A percentile compares a stretch with the other conserved stretches of the same genome.
Evolutionary conservation across 2,329 filamentous ascomycete genomes (phyloP).

Genomic region (Aspergillus ruber): DNA sequence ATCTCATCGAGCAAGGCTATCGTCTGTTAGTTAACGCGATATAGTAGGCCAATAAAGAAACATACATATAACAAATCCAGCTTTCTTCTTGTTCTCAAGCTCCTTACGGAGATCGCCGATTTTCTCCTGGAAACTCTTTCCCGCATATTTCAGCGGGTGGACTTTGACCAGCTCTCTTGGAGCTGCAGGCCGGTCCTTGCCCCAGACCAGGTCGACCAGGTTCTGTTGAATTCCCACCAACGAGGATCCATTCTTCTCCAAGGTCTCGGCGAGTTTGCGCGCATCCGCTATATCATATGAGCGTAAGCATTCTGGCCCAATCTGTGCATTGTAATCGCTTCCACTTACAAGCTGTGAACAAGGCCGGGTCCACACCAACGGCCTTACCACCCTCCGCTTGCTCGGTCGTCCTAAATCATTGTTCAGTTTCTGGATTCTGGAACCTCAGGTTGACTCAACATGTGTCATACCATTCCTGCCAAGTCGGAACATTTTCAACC

Average conservation of each 20-base stretch:
- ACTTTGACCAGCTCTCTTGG: constrained; percentile 71
- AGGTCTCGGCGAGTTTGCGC: constrained; percentile 72
- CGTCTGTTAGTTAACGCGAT: constrained; percentile 8
- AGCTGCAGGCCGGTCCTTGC: constrained; percentile 60
- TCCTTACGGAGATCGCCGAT: constrained; percentile 83
- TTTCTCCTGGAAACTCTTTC: constrained; percentile 77
- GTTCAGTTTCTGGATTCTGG: constrained; percentile 7
- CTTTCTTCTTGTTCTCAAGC: constrained; percentile 79
- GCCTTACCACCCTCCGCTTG: constrained; percentile 79
- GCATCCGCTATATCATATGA: constrained; percentile 47
- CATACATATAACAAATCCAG: constrained; percentile 73
- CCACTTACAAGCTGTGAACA: constrained; percentile 62
- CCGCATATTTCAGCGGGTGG: constrained; percentile 66
- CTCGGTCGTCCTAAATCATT: constrained; percentile 55
- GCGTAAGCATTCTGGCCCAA: constrained; percentile 1
- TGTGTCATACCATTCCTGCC: constrained; percentile 77
- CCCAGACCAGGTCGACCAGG: constrained; percentile 89
- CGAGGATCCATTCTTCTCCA: constrained; percentile 75
- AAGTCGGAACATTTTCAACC: constrained; percentile 86
- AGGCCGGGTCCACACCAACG: constrained; percentile 83
- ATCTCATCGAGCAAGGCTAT: constrained; percentile 84
- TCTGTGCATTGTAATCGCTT: neutral
- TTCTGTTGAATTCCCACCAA: constrained; percentile 73
- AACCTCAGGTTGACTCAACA: neutral
- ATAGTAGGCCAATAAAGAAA: constrained; percentile 8